These are phyloP conservation scores for Aurantiochytrium sp. DNA, from an alignment of 108 stramenopile species.

Conservation along the genomic window DNA sequence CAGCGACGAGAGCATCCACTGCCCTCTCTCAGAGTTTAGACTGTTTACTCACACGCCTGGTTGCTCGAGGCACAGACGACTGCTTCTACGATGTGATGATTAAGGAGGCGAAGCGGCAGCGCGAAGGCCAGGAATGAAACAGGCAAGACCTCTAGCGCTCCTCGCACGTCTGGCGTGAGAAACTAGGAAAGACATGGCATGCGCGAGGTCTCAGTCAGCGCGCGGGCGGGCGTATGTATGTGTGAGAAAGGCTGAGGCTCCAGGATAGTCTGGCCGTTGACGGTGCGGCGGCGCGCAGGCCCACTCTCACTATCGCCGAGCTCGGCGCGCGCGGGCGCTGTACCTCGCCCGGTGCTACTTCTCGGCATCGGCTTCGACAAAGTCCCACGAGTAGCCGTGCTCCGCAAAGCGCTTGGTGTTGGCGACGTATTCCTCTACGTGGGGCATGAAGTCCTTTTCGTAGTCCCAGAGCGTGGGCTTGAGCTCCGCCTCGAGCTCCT, in stretches of 20 bases:
- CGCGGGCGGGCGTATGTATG: too few species aligned
- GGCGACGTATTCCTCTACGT: background rate
- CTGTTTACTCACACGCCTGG: background rate
- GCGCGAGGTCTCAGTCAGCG: too few species aligned
- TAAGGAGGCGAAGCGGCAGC: background rate
- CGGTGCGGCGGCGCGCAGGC: too few species aligned
- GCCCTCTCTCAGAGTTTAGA: too few species aligned
- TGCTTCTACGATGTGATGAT: conserved; percentile 28
- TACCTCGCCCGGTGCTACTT: background rate
- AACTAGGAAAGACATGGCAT: too few species aligned
- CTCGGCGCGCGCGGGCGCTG: too few species aligned
- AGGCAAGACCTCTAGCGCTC: too few species aligned
- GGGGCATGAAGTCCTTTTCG: conserved; percentile 14
- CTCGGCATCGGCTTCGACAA: background rate
- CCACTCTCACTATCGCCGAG: too few species aligned
- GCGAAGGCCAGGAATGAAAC: background rate
- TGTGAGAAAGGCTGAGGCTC: too few species aligned
- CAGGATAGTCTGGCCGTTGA: too few species aligned
- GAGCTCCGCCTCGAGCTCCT: background rate
- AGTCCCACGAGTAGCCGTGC: background rate
- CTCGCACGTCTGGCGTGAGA: background rate
- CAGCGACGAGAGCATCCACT: too few species aligned
- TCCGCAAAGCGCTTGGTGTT: background rate
- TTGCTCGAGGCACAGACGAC: background rate
- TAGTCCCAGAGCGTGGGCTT: background rate